Conservation (phyloP, 768 basidiomycete genomes). For the Austroboletus festivus region DNA sequence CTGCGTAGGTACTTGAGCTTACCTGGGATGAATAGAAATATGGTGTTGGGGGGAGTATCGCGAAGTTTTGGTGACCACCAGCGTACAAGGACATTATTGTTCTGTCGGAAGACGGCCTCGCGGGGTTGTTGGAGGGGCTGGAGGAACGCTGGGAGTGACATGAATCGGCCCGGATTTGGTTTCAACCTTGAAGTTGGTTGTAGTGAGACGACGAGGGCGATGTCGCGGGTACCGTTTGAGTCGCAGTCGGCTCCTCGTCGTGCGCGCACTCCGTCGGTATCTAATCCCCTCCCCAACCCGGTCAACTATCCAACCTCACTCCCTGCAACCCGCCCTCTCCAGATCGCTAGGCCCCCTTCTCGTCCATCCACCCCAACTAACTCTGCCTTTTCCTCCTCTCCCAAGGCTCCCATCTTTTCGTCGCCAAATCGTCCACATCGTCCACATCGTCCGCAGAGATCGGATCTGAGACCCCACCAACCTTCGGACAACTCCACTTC, state of each 20-base stretch:
- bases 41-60: slow-evolving; percentile 22
- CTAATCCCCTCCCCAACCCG: slow-evolving; percentile 33
- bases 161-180: slow-evolving; percentile 2
- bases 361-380: slow-evolving; percentile 54
- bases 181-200: too few relatives aligned
- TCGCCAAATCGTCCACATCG: slow-evolving; percentile 54
- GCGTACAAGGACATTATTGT: slow-evolving; percentile 37
- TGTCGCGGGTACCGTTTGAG: slow-evolving; percentile 38
- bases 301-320: slow-evolving; percentile 36
- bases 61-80: slow-evolving; percentile 46
- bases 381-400: slow-evolving; percentile 34
- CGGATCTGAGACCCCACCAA: slow-evolving; percentile 56
- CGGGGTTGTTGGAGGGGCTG: slow-evolving; percentile 3
- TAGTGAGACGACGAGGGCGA: slow-evolving; percentile 26
- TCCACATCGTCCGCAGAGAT: slow-evolving; percentile 65
- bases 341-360: slow-evolving; percentile 55
- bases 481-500: slow-evolving; percentile 51
- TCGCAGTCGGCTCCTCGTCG: slow-evolving; percentile 41
- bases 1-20: too few relatives aligned
- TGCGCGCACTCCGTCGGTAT: slow-evolving; percentile 42
- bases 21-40: slow-evolving; percentile 54
- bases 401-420: slow-evolving; percentile 39
- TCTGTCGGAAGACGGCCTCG: slow-evolving; percentile 7
- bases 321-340: slow-evolving; percentile 52
- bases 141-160: slow-evolving; percentile 13